These are phyloP conservation scores for Primulina tabacum DNA, from an alignment of 257 asterid species.

Conservation along the genomic window DNA sequence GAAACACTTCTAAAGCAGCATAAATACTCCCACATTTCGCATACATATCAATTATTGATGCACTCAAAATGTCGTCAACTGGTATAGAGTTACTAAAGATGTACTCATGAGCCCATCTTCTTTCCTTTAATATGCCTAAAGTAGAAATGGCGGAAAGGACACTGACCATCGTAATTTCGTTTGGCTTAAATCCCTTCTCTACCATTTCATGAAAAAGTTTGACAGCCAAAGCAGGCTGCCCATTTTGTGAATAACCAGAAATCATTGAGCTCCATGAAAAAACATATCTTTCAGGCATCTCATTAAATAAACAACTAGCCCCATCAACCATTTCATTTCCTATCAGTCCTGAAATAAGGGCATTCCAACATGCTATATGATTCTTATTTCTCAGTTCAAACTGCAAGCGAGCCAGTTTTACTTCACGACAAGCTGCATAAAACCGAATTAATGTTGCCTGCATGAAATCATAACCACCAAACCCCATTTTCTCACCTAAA, in stretches of 20 bases:
- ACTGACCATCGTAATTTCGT: constrained; percentile 80
- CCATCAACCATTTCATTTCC: constrained; percentile 58
- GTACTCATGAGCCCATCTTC: constrained; percentile 72
- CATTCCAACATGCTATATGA: constrained; percentile 80
- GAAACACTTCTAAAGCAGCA: constrained; percentile 56
- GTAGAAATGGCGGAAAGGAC: constrained; percentile 76
- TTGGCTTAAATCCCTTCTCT: constrained; percentile 54
- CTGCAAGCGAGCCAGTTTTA: constrained; percentile 55
- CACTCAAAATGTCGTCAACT: constrained; percentile 62
- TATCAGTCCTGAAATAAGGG: constrained; percentile 68
- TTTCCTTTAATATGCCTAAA: constrained; percentile 64
- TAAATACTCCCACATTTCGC: constrained; percentile 81
- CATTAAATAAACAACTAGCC: constrained; percentile 50
- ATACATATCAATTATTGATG: constrained; percentile 89
- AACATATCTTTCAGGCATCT: constrained; percentile 78
- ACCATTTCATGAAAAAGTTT: constrained; percentile 74
- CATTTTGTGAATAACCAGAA: constrained; percentile 73
- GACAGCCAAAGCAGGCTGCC: constrained; percentile 53
- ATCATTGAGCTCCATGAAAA: constrained; percentile 96
- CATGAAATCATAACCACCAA: constrained; percentile 49
- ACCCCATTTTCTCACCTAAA: constrained; percentile 50
- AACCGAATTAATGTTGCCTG: constrained; percentile 76
- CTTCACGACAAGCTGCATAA: constrained; percentile 57
- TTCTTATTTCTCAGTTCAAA: constrained; percentile 67
- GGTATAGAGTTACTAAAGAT: constrained; percentile 49